Conservation (phyloP, 192 early-diverging fungal genomes). For the Diversispora eburnea region DNA sequence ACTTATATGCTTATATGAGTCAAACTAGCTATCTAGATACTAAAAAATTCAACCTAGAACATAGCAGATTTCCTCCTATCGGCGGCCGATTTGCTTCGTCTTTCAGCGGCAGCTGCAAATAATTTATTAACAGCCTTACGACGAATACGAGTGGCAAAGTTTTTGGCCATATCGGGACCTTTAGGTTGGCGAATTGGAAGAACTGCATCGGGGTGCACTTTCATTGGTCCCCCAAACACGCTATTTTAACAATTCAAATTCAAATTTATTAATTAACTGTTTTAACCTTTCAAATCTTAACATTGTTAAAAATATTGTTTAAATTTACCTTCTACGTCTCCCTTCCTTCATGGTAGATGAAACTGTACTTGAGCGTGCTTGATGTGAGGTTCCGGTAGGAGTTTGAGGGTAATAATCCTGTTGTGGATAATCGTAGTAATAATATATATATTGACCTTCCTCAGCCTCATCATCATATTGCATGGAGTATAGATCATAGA, state of each 20-base stretch:
- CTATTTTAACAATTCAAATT: slow-evolving; percentile 1
- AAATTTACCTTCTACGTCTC: slow-evolving; percentile 30
- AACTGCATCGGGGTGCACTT: slow-evolving; percentile 25
- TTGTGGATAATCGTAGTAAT: slow-evolving; percentile 25
- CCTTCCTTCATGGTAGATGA: slow-evolving; percentile 19
- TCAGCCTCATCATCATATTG: slow-evolving; percentile 24
- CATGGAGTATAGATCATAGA: slow-evolving; percentile 15
- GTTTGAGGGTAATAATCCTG: slow-evolving; percentile 18
- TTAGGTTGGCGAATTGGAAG: slow-evolving; percentile 29
- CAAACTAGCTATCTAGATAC: background rate
- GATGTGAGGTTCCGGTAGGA: slow-evolving; percentile 16
- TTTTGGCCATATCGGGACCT: slow-evolving; percentile 27
- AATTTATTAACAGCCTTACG: slow-evolving; percentile 31
- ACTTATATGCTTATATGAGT: background rate
- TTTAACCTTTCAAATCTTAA: background rate
- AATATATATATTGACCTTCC: slow-evolving; percentile 14
- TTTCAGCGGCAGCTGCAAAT: slow-evolving; percentile 24
- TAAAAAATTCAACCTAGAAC: slow-evolving; percentile 17
- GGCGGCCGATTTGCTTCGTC: slow-evolving; percentile 26
- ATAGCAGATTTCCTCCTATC: slow-evolving; percentile 29
- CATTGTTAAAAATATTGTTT: background rate
- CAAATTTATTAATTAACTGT: background rate
- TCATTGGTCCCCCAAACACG: slow-evolving; percentile 27
- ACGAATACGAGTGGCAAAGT: slow-evolving; percentile 30
- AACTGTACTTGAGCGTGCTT: slow-evolving; percentile 1